phyloP scores from a whole-genome alignment of 257 asterid genomes.

The Solanum raphanifolium region DNA sequence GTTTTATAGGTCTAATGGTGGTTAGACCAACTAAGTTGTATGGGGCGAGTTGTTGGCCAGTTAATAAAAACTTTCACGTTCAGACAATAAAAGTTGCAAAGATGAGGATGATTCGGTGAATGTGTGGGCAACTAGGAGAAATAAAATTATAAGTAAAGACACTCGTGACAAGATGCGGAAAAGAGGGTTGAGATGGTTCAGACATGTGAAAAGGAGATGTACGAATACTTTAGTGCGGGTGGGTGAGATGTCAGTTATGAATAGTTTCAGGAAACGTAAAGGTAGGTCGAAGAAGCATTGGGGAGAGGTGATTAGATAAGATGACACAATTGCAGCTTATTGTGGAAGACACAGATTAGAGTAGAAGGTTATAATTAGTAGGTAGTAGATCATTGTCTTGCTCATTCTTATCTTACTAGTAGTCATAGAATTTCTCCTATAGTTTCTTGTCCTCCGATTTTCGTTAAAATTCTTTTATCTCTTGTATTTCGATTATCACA shows the following conservation, averaged over 20 bases:
- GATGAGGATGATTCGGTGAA: background rate
- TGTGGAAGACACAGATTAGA: no score
- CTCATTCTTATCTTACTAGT: background rate
- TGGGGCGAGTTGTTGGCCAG: background rate
- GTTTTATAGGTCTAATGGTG: background rate
- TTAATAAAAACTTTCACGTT: background rate
- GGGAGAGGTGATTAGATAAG: background rate
- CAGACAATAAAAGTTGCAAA: no score
- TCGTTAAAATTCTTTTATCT: no score
- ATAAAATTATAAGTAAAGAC: background rate
- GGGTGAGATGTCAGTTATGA: background rate
- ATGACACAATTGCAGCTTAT: background rate
- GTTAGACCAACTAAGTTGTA: background rate
- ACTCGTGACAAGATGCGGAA: no score
- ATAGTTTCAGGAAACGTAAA: no score
- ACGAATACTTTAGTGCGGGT: no score
- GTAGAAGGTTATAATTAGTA: background rate
- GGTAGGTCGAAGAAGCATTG: background rate
- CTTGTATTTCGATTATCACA: no score
- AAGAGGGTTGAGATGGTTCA: no score
- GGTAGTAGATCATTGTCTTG: background rate
- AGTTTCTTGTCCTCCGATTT: background rate
- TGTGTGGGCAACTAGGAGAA: no score
- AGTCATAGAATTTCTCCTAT: no score
- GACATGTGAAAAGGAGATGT: background rate